Conservation (phyloP, 2,329 filamentous ascomycete genomes). For the Hymenoscyphus infarciens region DNA sequence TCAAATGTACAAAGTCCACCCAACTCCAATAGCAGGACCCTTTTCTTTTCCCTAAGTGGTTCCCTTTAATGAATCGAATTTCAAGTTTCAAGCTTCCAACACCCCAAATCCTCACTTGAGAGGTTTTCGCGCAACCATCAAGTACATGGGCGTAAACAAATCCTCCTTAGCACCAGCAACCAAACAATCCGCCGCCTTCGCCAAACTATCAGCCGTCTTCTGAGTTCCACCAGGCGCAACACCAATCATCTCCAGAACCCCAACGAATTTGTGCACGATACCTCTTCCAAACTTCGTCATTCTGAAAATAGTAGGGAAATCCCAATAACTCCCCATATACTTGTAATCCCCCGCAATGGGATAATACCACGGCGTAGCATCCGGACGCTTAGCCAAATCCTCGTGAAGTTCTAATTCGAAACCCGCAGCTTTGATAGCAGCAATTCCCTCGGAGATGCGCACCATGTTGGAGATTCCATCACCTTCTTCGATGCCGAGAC, state of each 20-base stretch:
- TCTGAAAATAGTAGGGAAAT: conserved; percentile 77
- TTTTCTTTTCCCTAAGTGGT: neutral
- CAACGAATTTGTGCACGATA: conserved; percentile 73
- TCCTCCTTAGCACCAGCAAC: conserved; percentile 84
- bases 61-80: neutral
- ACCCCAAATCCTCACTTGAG: conserved; percentile 9
- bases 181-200: conserved; percentile 74
- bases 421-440: conserved; percentile 82
- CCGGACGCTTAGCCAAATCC: conserved; percentile 77
- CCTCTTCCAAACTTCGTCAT: conserved; percentile 86
- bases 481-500: conserved; percentile 93
- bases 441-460: conserved; percentile 75
- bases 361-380: conserved; percentile 90
- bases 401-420: conserved; percentile 83
- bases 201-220: conserved; percentile 90
- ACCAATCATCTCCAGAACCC: conserved; percentile 69
- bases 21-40: neutral
- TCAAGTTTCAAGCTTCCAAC: neutral
- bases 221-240: conserved; percentile 83
- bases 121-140: conserved; percentile 92
- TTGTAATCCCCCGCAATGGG: conserved; percentile 81
- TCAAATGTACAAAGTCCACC: conserved; percentile 3
- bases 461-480: conserved; percentile 99
- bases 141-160: conserved; percentile 98
- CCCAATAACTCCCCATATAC: conserved; percentile 74